Percentiles rank a stretch among this genome's conserved stretches.
Conservation (phyloP, 2,329 filamentous ascomycete genomes). For the Hypoxylon sp. region DNA sequence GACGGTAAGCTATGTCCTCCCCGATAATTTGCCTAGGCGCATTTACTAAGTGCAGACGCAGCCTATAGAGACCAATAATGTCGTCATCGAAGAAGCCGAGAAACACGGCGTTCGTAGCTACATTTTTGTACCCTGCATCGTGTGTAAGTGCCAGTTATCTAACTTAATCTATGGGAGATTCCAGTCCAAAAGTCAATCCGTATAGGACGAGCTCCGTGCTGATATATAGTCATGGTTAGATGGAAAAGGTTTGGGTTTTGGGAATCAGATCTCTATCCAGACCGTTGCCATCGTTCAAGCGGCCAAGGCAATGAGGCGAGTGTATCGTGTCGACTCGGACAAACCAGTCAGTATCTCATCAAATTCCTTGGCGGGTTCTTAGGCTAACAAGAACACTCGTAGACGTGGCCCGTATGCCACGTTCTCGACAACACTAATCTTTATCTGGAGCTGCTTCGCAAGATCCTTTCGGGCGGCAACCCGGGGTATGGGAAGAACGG, state of each 20-base stretch:
- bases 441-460: conserved; percentile 55
- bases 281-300: conserved; percentile 57
- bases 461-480: conserved; percentile 51
- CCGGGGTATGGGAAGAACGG: conserved; percentile 53
- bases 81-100: conserved; percentile 54
- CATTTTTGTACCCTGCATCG: conserved; percentile 62
- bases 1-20: conserved; percentile 30
- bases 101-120: conserved; percentile 55
- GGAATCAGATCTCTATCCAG: conserved; percentile 60
- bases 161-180: neutral
- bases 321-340: conserved; percentile 53
- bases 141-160: conserved; percentile 53
- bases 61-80: conserved; percentile 52
- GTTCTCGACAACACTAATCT: conserved; percentile 55
- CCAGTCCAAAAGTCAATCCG: neutral
- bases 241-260: conserved; percentile 58
- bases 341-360: conserved; percentile 43
- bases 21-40: neutral
- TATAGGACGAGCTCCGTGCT: neutral
- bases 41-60: conserved; percentile 30
- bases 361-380: neutral
- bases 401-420: conserved; percentile 63
- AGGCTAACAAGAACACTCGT: conserved; percentile 1
- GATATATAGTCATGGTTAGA: conserved; percentile 38
- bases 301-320: conserved; percentile 49